Evolutionary conservation across 805 yeast species (phyloP).

Genomic region (Starmera pachycereana): DNA sequence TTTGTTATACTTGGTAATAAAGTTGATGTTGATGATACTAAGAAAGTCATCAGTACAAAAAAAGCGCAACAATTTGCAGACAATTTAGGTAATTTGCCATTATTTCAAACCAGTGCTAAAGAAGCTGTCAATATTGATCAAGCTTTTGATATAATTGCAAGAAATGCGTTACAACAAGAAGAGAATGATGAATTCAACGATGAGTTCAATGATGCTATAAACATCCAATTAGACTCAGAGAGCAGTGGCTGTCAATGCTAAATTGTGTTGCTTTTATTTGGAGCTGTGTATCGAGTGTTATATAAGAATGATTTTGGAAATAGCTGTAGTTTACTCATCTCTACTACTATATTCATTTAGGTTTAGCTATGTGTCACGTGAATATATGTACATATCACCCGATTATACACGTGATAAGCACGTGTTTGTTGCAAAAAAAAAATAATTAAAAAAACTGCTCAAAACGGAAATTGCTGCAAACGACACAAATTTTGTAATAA

Average conservation of each 20-base stretch:
- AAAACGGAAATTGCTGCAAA: too few relatives aligned
- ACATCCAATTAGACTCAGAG: slow-evolving; percentile 85
- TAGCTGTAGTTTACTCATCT: too few relatives aligned
- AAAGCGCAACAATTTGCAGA: slow-evolving; percentile 54
- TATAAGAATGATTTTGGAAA: too few relatives aligned
- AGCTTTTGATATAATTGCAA: slow-evolving; percentile 92
- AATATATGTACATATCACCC: too few relatives aligned
- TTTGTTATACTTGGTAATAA: slow-evolving; percentile 93
- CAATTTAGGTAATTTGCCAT: slow-evolving; percentile 69
- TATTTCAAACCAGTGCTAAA: slow-evolving; percentile 96
- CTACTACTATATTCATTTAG: too few relatives aligned
- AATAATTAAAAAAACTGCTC: too few relatives aligned
- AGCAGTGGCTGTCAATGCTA: slow-evolving; percentile 17
- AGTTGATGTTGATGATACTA: slow-evolving; percentile 87
- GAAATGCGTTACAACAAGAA: slow-evolving; percentile 93
- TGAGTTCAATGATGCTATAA: slow-evolving; percentile 93
- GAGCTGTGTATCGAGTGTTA: not conserved
- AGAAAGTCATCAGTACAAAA: slow-evolving; percentile 56
- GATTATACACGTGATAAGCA: too few relatives aligned
- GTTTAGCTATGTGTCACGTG: too few relatives aligned
- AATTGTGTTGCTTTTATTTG: not conserved
- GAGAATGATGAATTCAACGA: slow-evolving; percentile 85
- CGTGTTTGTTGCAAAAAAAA: too few relatives aligned
- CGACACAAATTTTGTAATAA: too few relatives aligned
- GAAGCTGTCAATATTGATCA: slow-evolving; percentile 91